These are phyloP conservation scores for Coemansia sp. DNA, from an alignment of 192 early-diverging fungal species.

Conservation along the genomic window DNA sequence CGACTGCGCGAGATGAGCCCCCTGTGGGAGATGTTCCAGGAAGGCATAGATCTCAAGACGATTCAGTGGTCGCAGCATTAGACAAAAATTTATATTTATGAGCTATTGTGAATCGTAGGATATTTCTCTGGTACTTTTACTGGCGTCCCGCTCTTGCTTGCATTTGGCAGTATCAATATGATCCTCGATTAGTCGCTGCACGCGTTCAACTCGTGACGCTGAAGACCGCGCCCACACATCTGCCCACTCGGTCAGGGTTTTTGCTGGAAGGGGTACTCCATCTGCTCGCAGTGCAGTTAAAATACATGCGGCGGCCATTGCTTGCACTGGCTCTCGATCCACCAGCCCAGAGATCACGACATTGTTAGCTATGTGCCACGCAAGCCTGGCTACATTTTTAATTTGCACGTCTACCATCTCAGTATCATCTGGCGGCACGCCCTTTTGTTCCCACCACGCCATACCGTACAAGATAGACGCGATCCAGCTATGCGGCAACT, in stretches of 20 bases:
- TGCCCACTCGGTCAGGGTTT: constrained; percentile 24
- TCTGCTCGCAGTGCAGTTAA: constrained; percentile 7
- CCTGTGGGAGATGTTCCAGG: constrained; percentile 97
- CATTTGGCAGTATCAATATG: not conserved
- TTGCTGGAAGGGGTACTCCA: constrained; percentile 22
- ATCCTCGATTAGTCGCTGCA: constrained; percentile 9
- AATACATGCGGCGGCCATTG: constrained; percentile 27
- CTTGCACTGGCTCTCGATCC: constrained; percentile 20
- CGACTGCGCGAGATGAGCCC: constrained; percentile 94
- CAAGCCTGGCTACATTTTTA: constrained; percentile 12
- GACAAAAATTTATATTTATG: not conserved
- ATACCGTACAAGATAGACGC: constrained; percentile 29
- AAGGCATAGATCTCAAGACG: constrained; percentile 87
- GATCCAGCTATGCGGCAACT: constrained; percentile 36
- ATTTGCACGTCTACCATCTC: constrained; percentile 17
- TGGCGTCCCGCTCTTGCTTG: not conserved
- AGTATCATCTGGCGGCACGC: constrained; percentile 27
- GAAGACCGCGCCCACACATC: constrained; percentile 31
- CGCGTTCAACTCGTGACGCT: not conserved
- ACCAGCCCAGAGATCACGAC: constrained; percentile 23
- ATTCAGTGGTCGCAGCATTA: constrained; percentile 93
- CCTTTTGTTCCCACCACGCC: constrained; percentile 37
- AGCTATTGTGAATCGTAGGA: not conserved
- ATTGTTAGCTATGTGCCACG: constrained; percentile 21
- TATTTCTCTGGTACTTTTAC: not conserved